Evolutionary conservation across 2,329 filamentous ascomycete species (phyloP), one percentile per base, ranked within the genome.

Genomic region (Fusarium drepaniforme): DNA sequence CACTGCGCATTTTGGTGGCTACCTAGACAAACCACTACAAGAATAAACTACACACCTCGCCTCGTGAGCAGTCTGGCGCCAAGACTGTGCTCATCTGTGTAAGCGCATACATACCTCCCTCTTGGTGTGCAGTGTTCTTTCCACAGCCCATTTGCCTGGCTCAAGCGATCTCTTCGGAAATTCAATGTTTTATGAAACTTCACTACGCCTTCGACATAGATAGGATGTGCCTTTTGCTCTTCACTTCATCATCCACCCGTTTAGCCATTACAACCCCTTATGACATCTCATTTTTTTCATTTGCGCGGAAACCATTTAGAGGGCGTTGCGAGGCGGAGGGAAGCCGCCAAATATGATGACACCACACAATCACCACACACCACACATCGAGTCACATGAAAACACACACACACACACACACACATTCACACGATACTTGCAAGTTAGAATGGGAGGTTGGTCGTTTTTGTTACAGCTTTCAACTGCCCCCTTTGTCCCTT

Each of bases 301-400:
- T 68, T 75, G 68, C 68, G 49, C 74, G 72, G 74, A 71, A 61
- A 77, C 67, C 62, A 72, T 78, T 74, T 79, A 79, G 77, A 78
- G 72, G 69, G 74, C 77, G 77, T 77, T 77, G 68, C 46, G 66
- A 76, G 69, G 68, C 67, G 56, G 46, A 42, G 28, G 62, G 61
- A 69, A 58, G 57, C 68, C 64, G 38, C 59, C 51, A 57, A 67
- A 68, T 70, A 61, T 51, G 58, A 71, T 63, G 64, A 73, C 49
- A 56, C 60, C 63, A 42, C 30, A 65, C 60, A 64, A 15, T 3
- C 33, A 46, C 4, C 42, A 51, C 61, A 66, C 46, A 66, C 38
- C 33, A 28, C 44, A 60, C 25, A 42, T 21, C 65, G 28, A 53
- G 49, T 53, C 49, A 33, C 58, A 70, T 61, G 64, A 73, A 66